These are phyloP conservation scores for Sporothrix brunneoviolacea DNA, from an alignment of 2,329 filamentous ascomycete species.

Conservation along the genomic window DNA sequence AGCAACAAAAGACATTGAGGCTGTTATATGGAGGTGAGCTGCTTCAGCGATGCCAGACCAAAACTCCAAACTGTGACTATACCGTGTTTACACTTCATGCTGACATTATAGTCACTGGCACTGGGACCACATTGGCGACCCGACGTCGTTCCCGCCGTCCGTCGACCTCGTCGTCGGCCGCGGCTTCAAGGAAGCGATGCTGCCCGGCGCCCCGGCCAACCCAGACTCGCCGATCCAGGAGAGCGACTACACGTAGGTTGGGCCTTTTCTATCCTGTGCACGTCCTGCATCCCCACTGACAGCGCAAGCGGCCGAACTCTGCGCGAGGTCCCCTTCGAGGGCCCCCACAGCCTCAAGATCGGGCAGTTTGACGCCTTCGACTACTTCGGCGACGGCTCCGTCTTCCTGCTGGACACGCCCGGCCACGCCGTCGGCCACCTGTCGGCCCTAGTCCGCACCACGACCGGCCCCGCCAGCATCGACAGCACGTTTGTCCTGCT, in stretches of 20 bases:
- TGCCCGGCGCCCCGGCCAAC: slow-evolving; percentile 20
- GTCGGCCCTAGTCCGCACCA: slow-evolving; percentile 19
- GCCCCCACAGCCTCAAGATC: background rate
- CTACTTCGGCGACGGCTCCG: slow-evolving; percentile 22
- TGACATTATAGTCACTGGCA: slow-evolving; percentile 19
- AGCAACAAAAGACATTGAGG: slow-evolving; percentile 16
- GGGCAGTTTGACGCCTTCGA: slow-evolving; percentile 20
- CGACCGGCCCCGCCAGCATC: background rate
- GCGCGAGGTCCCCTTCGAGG: slow-evolving; percentile 20
- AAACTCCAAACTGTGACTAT: too few species aligned
- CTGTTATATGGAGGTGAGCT: slow-evolving; percentile 16
- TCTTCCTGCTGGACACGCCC: slow-evolving; percentile 21
- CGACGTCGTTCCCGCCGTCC: slow-evolving; percentile 17
- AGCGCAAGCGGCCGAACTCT: slow-evolving; percentile 13
- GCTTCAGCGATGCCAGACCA: too few species aligned
- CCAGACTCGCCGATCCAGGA: slow-evolving; percentile 16
- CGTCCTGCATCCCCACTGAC: too few species aligned
- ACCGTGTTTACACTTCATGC: background rate
- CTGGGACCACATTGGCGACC: slow-evolving; percentile 22
- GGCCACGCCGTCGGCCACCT: slow-evolving; percentile 21
- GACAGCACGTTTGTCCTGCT: slow-evolving; percentile 19
- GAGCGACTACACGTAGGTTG: slow-evolving; percentile 8
- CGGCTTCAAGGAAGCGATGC: slow-evolving; percentile 18
- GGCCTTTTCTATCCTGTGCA: background rate
- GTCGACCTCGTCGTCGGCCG: slow-evolving; percentile 21